phyloP scores from a whole-genome alignment of 2,329 filamentous ascomycete species.

The Sporothrix humicola region DNA sequence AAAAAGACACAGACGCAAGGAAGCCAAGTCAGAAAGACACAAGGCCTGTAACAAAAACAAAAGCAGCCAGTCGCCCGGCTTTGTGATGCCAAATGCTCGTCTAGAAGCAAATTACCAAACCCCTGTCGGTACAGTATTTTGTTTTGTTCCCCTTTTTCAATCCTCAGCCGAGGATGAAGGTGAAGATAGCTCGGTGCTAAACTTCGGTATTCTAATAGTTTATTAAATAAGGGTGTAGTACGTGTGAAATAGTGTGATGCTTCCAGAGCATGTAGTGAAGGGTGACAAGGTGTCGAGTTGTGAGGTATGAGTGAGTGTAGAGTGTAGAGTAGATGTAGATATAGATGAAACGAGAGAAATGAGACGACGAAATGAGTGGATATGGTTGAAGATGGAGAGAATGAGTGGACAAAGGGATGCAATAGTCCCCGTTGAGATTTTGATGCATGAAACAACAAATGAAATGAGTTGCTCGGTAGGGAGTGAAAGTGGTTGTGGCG shows the following conservation, averaged over 20 bases:
- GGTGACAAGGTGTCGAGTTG: neutral
- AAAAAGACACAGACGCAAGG: neutral
- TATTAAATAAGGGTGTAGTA: slow-evolving; percentile 14
- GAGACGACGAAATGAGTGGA: neutral
- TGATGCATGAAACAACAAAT: neutral
- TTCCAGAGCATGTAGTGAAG: slow-evolving; percentile 25
- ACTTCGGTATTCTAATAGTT: slow-evolving; percentile 4
- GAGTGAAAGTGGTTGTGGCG: neutral
- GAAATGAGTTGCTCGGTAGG: neutral
- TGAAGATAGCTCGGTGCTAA: neutral
- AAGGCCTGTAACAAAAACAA: slow-evolving; percentile 31
- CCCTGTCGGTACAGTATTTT: slow-evolving; percentile 34
- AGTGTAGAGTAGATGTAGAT: neutral
- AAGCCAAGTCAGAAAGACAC: neutral
- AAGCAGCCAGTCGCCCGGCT: slow-evolving; percentile 43
- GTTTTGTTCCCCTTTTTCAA: neutral
- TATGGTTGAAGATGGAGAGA: neutral
- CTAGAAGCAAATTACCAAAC: slow-evolving; percentile 63
- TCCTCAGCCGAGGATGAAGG: neutral
- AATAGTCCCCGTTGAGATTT: too few relatives aligned
- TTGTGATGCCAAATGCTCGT: slow-evolving; percentile 48
- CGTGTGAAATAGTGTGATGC: slow-evolving; percentile 28
- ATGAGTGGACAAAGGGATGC: neutral
- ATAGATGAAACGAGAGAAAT: neutral
- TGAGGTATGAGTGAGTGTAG: neutral